Base-by-base conservation (phyloP, 768 basidiomycete species). In the Lepiota venenata region DNA sequence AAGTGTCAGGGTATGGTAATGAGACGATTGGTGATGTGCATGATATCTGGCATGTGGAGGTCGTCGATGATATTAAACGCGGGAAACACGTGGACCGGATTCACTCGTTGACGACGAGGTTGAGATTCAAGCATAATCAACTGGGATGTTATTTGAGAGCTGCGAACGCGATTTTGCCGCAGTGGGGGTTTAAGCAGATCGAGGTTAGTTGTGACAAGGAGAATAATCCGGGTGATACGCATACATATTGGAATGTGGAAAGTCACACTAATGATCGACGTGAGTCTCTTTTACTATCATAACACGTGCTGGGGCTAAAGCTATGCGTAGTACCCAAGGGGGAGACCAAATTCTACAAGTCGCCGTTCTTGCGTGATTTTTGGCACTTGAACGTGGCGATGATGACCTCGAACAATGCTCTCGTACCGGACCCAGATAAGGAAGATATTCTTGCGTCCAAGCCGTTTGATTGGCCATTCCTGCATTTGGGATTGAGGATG, bases 371-470 rank as follows among this genome's bases (percentile, higher is more conserved):
- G 43, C 86, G 90, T 48, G 96, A 99, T 72, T 99, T 99, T 71
- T 95, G 93, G 87, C 96, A 99, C 67, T 82, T 99, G 53, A 99
- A 99, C 64, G 93, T 99, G 21, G 97, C 95, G 7, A 99, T 99
- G 97, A 94, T 95, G 92, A 97, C 96, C 0, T 98, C 97, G 4
- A 99, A 99, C 75, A 99, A 99, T 65, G 96, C 97, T 0, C 86
- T 99, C 51, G 69, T 98, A 38, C 97, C 97, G 1, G 94, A 99
- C 64, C 93, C 96, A 0, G 97, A 99, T 77, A 98, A 98, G 72
- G 93, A 96, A 62, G 97, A 99, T 67, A 93, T 98, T 65, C 84
- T 99, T 48, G 97, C 96, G 0, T 96, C 93, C 32, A 83, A 81
- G 61, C 95, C 96, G 0, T 80, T 81, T 37, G 95, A 98, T 63